Conservation (phyloP, 306 rosid genomes). For the Acacia acuminata region DNA sequence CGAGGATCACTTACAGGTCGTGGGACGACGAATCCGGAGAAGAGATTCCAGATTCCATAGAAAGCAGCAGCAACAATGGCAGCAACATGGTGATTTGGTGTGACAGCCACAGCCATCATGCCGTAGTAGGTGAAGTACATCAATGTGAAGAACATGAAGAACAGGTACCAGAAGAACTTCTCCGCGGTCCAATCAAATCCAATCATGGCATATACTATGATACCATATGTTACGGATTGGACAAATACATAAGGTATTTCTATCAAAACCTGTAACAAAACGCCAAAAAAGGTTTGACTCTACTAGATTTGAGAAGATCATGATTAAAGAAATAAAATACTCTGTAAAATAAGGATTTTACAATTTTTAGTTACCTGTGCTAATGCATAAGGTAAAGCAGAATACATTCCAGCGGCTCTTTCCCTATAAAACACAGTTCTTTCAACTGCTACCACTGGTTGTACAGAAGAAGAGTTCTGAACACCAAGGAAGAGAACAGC, state of each 20-base stretch:
- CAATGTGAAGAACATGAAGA: conserved; percentile 61
- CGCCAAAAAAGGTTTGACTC: background rate
- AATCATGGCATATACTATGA: conserved; percentile 65
- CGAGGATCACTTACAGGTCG: conserved; percentile 50
- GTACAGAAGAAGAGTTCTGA: conserved; percentile 49
- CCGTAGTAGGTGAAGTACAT: conserved; percentile 70
- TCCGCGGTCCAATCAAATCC: conserved; percentile 60
- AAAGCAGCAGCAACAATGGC: conserved; percentile 58
- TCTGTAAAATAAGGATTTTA: background rate
- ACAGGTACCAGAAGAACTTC: conserved; percentile 62
- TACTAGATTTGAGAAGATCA: background rate
- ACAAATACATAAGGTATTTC: conserved; percentile 55
- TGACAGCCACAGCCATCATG: conserved; percentile 60
- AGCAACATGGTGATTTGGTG: conserved; percentile 64
- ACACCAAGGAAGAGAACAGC: conserved; percentile 62
- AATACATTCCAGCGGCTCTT: conserved; percentile 69
- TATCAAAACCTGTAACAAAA: conserved; percentile 46
- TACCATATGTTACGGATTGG: conserved; percentile 47
- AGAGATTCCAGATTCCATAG: conserved; percentile 59
- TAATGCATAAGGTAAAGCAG: conserved; percentile 68
- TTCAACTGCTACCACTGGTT: conserved; percentile 62
- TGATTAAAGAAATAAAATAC: background rate
- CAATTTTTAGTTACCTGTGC: conserved; percentile 46
- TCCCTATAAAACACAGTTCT: conserved; percentile 64
- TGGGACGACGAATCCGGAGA: conserved; percentile 55